phyloP scores from a whole-genome alignment of 257 asterid genomes.

The Solanum medicagineum region DNA sequence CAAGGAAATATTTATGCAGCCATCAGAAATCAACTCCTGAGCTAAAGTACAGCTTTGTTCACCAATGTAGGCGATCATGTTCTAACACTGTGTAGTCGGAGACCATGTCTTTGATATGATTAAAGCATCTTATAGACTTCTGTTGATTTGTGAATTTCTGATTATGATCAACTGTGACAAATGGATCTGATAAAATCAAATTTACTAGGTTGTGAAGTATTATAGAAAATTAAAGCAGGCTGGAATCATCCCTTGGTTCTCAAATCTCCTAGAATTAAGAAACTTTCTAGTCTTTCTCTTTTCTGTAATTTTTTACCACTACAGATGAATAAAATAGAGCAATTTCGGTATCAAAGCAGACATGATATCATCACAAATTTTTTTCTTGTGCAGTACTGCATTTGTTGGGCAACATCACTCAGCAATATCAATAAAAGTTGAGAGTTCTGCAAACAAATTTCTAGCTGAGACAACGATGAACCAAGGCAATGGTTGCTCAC shows the following conservation, averaged over 20 bases:
- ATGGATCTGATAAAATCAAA: neutral
- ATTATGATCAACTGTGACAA: neutral
- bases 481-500: neutral
- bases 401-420: neutral
- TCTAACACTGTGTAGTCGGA: neutral
- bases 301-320: neutral
- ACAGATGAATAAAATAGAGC: neutral
- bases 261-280: neutral
- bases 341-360: neutral
- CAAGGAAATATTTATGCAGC: neutral
- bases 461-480: neutral
- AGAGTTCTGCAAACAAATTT: neutral
- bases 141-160: neutral
- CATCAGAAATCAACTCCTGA: neutral
- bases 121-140: neutral
- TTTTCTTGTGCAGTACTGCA: neutral
- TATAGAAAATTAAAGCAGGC: neutral
- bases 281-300: neutral
- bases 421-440: neutral
- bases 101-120: neutral
- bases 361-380: neutral
- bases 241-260: neutral
- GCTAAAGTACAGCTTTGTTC: neutral
- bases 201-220: neutral
- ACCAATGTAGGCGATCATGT: neutral